Percentiles rank a stretch among this genome's conserved stretches.
phyloP scores from a whole-genome alignment of 2,329 filamentous ascomycete species.

The Pyrenophora tritici-repentis region DNA sequence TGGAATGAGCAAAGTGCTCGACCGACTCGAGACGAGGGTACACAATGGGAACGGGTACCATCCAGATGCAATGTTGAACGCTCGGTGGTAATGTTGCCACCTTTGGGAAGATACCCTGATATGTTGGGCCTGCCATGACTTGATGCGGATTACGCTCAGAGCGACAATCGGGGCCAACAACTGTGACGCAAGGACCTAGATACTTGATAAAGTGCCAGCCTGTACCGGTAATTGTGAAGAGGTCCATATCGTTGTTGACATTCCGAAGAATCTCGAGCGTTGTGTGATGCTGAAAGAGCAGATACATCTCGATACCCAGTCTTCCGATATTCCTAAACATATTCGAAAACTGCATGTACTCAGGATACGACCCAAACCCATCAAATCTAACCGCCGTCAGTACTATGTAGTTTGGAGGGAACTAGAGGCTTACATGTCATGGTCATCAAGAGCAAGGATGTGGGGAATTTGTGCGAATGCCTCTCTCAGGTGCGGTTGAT shows the following conservation, averaged over 20 bases:
- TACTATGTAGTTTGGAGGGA: no score
- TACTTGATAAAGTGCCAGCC: conserved; percentile 99
- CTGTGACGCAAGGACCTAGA: conserved; percentile 85
- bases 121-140: conserved; percentile 94
- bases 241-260: conserved; percentile 82
- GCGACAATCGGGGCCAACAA: conserved; percentile 87
- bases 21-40: conserved; percentile 92
- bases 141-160: conserved; percentile 89
- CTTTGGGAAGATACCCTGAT: conserved; percentile 96
- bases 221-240: conserved; percentile 95
- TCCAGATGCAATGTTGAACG: conserved; percentile 96
- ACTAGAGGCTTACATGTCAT: conserved; percentile 81
- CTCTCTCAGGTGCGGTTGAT: conserved; percentile 91
- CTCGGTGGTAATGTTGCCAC: conserved; percentile 86
- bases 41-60: conserved; percentile 86
- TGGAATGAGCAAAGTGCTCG: conserved; percentile 86
- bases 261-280: conserved; percentile 92
- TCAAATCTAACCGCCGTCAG: conserved; percentile 70
- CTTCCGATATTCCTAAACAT: conserved; percentile 98
- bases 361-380: conserved; percentile 94
- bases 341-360: conserved; percentile 96
- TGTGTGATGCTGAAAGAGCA: conserved; percentile 97
- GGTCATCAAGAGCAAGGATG: conserved; percentile 89
- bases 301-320: conserved; percentile 95
- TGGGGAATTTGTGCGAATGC: conserved; percentile 98